A percentile compares a stretch with the other conserved stretches of the same genome.
Evolutionary conservation across 495 filamentous ascomycete species (phyloP).

Genomic region (Penicillium steckii): DNA sequence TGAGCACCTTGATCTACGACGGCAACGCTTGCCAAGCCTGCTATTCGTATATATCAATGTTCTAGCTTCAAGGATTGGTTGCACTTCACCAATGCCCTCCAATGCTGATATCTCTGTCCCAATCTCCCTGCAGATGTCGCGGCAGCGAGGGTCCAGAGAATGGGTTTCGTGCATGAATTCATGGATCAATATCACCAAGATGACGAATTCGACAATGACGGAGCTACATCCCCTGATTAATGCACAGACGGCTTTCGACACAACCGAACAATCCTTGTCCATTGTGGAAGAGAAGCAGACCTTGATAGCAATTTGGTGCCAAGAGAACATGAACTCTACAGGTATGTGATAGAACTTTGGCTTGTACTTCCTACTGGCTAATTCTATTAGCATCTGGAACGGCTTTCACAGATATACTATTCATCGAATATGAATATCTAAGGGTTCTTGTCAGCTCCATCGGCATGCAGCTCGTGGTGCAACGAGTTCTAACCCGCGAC

Average conservation of each 20-base stretch:
- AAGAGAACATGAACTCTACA: slow-evolving; percentile 5
- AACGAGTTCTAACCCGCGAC: slow-evolving; percentile 19
- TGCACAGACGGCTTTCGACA: slow-evolving; percentile 12
- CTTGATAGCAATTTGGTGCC: slow-evolving; percentile 27
- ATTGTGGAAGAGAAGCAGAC: slow-evolving; percentile 30
- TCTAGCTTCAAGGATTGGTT: slow-evolving; percentile 34
- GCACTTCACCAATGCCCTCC: slow-evolving; percentile 33
- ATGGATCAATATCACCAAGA: slow-evolving; percentile 32
- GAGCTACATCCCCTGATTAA: slow-evolving; percentile 27
- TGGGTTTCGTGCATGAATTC: slow-evolving; percentile 23
- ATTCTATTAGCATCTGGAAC: not conserved
- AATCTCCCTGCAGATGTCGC: not conserved
- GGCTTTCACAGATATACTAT: slow-evolving; percentile 14
- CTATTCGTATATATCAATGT: slow-evolving; percentile 38
- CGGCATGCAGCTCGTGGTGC: slow-evolving; percentile 38
- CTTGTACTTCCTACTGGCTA: not conserved
- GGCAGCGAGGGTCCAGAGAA: not conserved
- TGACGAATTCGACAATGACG: slow-evolving; percentile 29
- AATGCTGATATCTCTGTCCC: slow-evolving; percentile 2
- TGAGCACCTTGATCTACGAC: slow-evolving; percentile 21
- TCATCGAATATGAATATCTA: slow-evolving; percentile 40
- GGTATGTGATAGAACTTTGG: slow-evolving; percentile 4
- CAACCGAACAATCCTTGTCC: slow-evolving; percentile 20
- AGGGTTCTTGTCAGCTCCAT: slow-evolving; percentile 36
- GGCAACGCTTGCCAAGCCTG: slow-evolving; percentile 29